Evolutionary conservation across 768 basidiomycete genomes (phyloP), one percentile per base, ranked within the genome.

Genomic region (Xanthoconium purpureum): DNA sequence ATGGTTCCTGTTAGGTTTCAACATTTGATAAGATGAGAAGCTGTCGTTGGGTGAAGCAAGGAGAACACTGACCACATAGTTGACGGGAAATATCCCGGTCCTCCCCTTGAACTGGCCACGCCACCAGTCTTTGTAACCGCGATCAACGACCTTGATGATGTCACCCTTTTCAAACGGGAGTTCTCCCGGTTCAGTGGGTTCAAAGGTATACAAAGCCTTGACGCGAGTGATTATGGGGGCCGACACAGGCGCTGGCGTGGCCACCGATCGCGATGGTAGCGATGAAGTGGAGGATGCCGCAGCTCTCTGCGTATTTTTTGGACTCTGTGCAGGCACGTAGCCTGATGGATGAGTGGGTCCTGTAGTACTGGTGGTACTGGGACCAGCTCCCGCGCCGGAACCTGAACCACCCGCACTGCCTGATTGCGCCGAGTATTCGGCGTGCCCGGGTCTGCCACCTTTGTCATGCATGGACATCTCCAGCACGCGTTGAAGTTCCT

Each of bases 101-200:
- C 90, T 77, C 0, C 92, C 94, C 66, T 85, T 89, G 44, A 95
- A 71, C 63, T 97, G 94, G 1, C 96, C 96, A 24, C 92, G 75
- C 93, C 94, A 98, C 96, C 96, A 98, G 68, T 97, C 94, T 64
- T 91, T 89, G 72, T 96, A 96, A 24, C 88, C 89, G 28, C 93
- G 84, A 69, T 97, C 94, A 24, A 98, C 86, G 14, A 98, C 95
- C 66, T 94, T 93, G 77, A 98, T 94, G 45, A 96, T 78, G 61
- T 97, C 95, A 2, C 94, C 96, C 61, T 88, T 89, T 49, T 92
- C 88, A 66, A 98, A 96, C 1, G 87, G 85, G 2, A 98, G 80
- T 68, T 98, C 96, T 12, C 94, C 94, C 0, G 87, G 81, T 63
- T 95, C 92, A 0, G 88, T 85, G 0, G 94, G 88, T 47, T 89